Evolutionary conservation across 768 basidiomycete genomes (phyloP).

Genomic region (Gelatoporia subvermispora): DNA sequence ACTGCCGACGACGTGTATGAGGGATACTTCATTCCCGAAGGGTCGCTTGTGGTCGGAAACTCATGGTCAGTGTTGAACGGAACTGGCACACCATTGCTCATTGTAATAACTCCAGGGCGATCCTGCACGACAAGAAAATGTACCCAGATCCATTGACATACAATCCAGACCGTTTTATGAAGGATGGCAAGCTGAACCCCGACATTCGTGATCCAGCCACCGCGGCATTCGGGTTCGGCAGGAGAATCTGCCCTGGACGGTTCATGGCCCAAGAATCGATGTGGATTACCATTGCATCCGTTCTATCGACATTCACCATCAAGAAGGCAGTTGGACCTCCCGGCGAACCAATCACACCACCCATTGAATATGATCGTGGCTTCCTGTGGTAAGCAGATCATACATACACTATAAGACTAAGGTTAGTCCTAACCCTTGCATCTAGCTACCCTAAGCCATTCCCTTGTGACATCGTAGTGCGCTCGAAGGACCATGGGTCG

Average conservation of each 20-base stretch:
- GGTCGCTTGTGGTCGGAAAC: constrained; percentile 39
- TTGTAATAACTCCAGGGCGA: neutral
- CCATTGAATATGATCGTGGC: too few species aligned
- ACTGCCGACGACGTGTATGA: constrained; percentile 55
- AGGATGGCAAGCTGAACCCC: constrained; percentile 6
- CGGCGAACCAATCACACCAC: constrained; percentile 8
- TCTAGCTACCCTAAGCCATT: too few species aligned
- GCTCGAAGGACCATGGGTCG: too few species aligned
- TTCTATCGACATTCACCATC: constrained; percentile 17
- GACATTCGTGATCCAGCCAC: constrained; percentile 7
- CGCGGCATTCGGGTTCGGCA: constrained; percentile 15
- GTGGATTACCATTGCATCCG: constrained; percentile 18
- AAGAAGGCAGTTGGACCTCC: constrained; percentile 21
- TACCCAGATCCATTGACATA: too few species aligned
- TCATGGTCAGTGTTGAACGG: constrained; percentile 21
- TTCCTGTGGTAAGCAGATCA: too few species aligned
- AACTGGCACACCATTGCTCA: neutral
- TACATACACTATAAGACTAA: too few species aligned
- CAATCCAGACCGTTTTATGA: constrained; percentile 5
- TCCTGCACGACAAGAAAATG: neutral
- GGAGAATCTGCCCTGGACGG: constrained; percentile 21
- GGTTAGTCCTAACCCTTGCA: too few species aligned
- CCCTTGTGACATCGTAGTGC: too few species aligned
- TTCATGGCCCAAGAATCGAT: constrained; percentile 16
- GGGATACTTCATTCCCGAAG: constrained; percentile 56